phyloP scores from a whole-genome alignment of 441 rosid species.

The Adansonia gregorii region DNA sequence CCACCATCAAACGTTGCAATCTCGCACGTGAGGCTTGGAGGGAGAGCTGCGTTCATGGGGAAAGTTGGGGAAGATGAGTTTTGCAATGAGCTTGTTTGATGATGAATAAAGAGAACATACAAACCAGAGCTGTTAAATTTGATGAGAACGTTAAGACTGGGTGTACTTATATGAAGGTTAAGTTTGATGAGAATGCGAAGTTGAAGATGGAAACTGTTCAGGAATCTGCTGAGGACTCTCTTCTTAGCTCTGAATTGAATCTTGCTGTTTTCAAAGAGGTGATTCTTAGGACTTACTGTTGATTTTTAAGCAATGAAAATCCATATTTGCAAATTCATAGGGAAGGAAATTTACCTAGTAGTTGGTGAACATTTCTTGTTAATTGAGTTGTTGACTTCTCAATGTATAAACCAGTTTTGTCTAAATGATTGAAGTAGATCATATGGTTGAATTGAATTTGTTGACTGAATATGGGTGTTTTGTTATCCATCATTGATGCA shows the following conservation, averaged over 20 bases:
- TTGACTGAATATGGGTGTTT: slow-evolving; percentile 30
- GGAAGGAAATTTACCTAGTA: background rate
- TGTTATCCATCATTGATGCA: slow-evolving; percentile 38
- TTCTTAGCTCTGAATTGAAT: slow-evolving; percentile 66
- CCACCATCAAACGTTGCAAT: slow-evolving; percentile 68
- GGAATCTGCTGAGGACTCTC: slow-evolving; percentile 77
- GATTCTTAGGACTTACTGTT: background rate
- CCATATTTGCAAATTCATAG: background rate
- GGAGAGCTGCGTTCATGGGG: slow-evolving; percentile 76
- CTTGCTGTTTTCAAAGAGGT: slow-evolving; percentile 90
- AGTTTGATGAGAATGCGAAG: slow-evolving; percentile 64
- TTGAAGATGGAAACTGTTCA: slow-evolving; percentile 70
- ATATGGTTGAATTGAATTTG: slow-evolving; percentile 18
- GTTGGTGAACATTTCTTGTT: background rate
- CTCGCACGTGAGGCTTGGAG: slow-evolving; percentile 64
- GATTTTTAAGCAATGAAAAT: background rate
- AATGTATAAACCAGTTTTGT: background rate
- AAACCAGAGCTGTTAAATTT: slow-evolving; percentile 73
- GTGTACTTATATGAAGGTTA: slow-evolving; percentile 62
- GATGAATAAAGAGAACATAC: slow-evolving; percentile 87
- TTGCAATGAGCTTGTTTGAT: slow-evolving; percentile 69
- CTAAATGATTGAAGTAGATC: slow-evolving; percentile 12
- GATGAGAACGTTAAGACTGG: slow-evolving; percentile 64
- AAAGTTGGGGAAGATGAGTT: slow-evolving; percentile 62
- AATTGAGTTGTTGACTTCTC: background rate